Base-by-base conservation (phyloP, 768 basidiomycete genomes). In the Lentinula guzmanii region DNA sequence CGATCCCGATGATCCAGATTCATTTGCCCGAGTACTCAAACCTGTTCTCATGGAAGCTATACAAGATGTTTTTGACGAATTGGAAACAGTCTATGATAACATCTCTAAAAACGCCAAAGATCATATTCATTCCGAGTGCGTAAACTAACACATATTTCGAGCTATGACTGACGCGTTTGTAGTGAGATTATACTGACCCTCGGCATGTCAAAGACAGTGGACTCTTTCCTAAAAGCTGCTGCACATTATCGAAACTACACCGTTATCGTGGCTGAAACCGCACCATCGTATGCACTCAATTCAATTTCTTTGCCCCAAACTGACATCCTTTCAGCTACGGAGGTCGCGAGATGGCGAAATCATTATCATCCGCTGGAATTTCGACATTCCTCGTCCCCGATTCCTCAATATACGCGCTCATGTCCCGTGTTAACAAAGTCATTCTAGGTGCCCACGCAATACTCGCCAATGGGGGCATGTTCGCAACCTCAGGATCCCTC, bases 361-460 rank as follows among this genome's bases (percentile, higher is more conserved):
- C 89, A 2, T 80, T 98, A 24, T 91, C 95, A 4, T 76, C 85
- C 3, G 82, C 86, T 15, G 87, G 87, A 52, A 94, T 98, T 64
- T 93, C 93, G 5, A 96, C 95, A n/a, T 91, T 98, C 71, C 89
- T 99, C 52, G 89, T 98, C 56, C 96, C 97, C 45, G 96, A 98
- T 73, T 95, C 93, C 7, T 95, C 94, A 28, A 88, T 98, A 71
- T 96, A 91, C 70, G 93, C 95, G 10, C 82, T 99, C 64, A 93
- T 98, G 87, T 96, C 97, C 4, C 87, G 96, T 62, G 91, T 96
- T 63, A 96, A 95, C 77, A 99, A 99, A 74, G 90, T 98, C 66
- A 86, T 99, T 62, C 81, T 99, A 51, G 93, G 95, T 33, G 90
- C 95, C 10, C 96, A 98, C 73, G 87, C 91, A n/a, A 90, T 98